Evolutionary conservation across 73 alveolate genomes (phyloP), one percentile per base, ranked within the genome.

Genomic region (Paraurostyla sp.): DNA sequence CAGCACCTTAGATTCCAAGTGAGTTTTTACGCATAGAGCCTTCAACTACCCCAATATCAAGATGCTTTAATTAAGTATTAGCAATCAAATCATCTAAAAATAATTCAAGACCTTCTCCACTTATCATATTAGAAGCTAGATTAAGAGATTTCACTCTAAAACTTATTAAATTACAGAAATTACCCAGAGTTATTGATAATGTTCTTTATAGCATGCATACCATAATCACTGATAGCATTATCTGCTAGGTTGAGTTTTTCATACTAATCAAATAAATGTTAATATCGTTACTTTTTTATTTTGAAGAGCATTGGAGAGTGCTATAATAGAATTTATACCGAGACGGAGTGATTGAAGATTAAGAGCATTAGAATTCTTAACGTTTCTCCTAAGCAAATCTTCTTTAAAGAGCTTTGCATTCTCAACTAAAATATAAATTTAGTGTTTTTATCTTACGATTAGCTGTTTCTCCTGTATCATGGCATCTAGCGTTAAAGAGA

Each of bases 1-100:
- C 94, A n/a, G 99, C 99, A 0, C 99, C 99, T 82, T 96, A 96
- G 29, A 97, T 94, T 16, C 99, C 97, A 42, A 98, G 91, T n/a
- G 98, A 93, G 90, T 98, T 98, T 57, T 96, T 97, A 41, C 99
- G 83, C 83, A 98, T 97, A 45, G 98, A 88, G 0, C 99, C 99
- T 85, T 97, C 99, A 49, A 92, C 86, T 16, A 98, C 98, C 29
- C 99, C 99, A 36, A 98, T 80, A 81, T 98, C 98, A 23, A 98
- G 93, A 76, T 92, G 92, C 84, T 94, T 97, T 51, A 98, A 82
- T 54, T 89, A 60, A 9, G 92, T 59, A 86, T 96, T 96, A 56
- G 94, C 92, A 45, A 97, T 93, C 11, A 98, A 90, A 62, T 96
- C 99, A 90, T 98, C 99, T 35, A 96, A 96, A 46, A 98, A 78